Base-by-base conservation (phyloP, 176 grass and related monocot genomes). In the Saccharum spontaneum region DNA sequence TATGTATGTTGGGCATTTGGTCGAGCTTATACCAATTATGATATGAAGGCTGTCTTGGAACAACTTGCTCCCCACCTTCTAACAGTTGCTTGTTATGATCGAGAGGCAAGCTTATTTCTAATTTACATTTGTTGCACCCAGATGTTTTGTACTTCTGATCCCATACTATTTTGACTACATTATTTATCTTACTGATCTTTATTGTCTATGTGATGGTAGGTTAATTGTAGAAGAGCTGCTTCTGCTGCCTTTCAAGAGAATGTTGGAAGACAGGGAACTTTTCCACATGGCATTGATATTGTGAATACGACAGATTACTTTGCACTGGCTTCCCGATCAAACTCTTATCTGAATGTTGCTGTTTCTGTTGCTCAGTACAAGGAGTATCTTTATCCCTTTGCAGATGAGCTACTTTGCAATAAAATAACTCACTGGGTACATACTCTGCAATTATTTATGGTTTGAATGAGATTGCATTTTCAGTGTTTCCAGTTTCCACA, bases 201-300 rank as follows among this genome's bases (percentile, higher is more conserved):
- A 74, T 90, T 86, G 38, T 77, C 50, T 41, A 23, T 89, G 63
- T 85, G 22, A 82, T 88, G 46, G 48, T 87, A 98, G 96, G 96
- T 98, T 38, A 98, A 95, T 83, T 95, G 93, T 71, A 95, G 96
- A 95, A 95, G 96, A 92, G 96, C 96, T 73, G 93, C 96, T 86
- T 98, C 96, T 60, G 96, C 96, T 83, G 96, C 96, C 57, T 95
- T 98, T 95, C 96, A 98, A 86, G 96, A 98, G 91, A 98, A 98
- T 89, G 96, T 98, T 84, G 96, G 96, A 87, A 95, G 96, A 67
- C 96, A 94, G 66, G 96, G 93, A 69, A 91, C 82, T 75, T 98
- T 94, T 86, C 84, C 87, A 31, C 91, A 94, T 46, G 96, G 96
- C 91, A 98, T 98, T 83, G 89, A 98, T 75, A 94, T 95, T 67